Evolutionary conservation across 257 asterid genomes (phyloP).

Genomic region (Catharanthus roseus): DNA sequence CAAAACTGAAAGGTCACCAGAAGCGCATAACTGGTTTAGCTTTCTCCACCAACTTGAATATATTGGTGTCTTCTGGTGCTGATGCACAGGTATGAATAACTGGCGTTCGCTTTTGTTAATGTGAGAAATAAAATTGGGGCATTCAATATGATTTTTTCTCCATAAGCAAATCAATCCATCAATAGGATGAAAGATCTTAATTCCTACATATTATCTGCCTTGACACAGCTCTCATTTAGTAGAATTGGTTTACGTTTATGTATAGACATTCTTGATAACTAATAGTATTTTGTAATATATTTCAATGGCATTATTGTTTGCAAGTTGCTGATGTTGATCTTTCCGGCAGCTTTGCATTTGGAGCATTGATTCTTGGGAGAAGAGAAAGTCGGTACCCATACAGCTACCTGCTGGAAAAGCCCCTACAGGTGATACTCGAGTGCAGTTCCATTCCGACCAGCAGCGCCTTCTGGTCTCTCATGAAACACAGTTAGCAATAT

Average conservation of each 20-base stretch:
- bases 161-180: not conserved
- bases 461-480: conserved; percentile 79
- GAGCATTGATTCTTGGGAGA: conserved; percentile 98
- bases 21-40: conserved; percentile 90
- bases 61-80: conserved; percentile 91
- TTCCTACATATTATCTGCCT: not conserved
- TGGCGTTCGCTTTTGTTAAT: conserved; percentile 7
- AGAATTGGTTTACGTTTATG: too few species aligned
- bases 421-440: conserved; percentile 86
- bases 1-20: conserved; percentile 82
- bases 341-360: conserved; percentile 69
- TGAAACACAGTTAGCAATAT: conserved; percentile 83
- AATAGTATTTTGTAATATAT: not conserved
- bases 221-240: not conserved
- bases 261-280: not conserved
- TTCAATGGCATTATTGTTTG: not conserved
- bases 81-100: conserved; percentile 76
- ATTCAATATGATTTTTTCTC: not conserved
- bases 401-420: conserved; percentile 90
- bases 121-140: not conserved
- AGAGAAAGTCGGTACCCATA: conserved; percentile 65
- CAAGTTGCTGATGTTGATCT: not conserved
- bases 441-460: conserved; percentile 85
- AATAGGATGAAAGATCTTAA: not conserved
- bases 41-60: conserved; percentile 72